These are phyloP conservation scores for Tympanopsis confertula DNA, from an alignment of 2,329 filamentous ascomycete genomes.

Conservation along the genomic window DNA sequence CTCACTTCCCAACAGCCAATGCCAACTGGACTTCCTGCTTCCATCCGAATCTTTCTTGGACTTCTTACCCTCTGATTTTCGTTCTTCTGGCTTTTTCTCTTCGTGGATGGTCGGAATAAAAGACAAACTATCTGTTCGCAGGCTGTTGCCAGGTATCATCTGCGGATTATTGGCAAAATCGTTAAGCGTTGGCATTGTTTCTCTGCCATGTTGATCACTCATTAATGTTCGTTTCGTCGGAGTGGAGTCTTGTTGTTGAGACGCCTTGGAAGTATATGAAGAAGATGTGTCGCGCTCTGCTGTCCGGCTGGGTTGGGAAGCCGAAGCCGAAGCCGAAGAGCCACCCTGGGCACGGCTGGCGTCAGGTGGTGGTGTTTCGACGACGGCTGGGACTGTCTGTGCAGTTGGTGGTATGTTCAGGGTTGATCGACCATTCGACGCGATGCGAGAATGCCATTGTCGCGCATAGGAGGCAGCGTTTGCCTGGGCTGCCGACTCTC, in stretches of 20 bases:
- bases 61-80: constrained; percentile 21
- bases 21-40: constrained; percentile 38
- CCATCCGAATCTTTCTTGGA: constrained; percentile 34
- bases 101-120: constrained; percentile 50
- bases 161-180: constrained; percentile 49
- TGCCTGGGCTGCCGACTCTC: background rate
- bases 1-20: constrained; percentile 45
- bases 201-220: constrained; percentile 1
- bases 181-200: constrained; percentile 36
- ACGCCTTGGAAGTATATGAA: background rate
- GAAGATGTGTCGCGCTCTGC: background rate
- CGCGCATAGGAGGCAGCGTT: background rate
- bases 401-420: background rate
- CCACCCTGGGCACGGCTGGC: too few species aligned
- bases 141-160: constrained; percentile 46
- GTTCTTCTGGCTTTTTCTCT: constrained; percentile 19
- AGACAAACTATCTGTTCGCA: constrained; percentile 48
- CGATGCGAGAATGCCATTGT: background rate
- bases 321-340: too few species aligned
- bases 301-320: background rate
- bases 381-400: background rate
- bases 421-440: background rate
- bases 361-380: background rate
- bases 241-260: constrained; percentile 40
- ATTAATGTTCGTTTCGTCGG: constrained; percentile 14